phyloP scores from a whole-genome alignment of 495 filamentous ascomycete species.

The Polyplosphaeria fusca region DNA sequence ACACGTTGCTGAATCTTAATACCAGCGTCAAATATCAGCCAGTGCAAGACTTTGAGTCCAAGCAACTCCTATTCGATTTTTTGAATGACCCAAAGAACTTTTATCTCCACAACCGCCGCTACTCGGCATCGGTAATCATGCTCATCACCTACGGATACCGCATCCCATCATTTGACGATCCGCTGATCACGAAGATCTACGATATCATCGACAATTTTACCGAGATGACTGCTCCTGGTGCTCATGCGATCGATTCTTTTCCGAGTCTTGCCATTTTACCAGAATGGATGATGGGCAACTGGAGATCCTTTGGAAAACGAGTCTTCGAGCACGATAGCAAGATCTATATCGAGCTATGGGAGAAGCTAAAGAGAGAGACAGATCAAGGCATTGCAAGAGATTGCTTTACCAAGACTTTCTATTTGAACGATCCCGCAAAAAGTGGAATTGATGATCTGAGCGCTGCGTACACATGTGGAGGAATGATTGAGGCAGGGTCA shows the following conservation, averaged over 20 bases:
- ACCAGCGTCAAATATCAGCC: slow-evolving; percentile 32
- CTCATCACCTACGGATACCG: slow-evolving; percentile 34
- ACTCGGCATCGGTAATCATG: slow-evolving; percentile 37
- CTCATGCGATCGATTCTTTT: slow-evolving; percentile 30
- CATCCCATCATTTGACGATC: slow-evolving; percentile 28
- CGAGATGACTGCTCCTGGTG: slow-evolving; percentile 32
- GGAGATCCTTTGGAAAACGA: slow-evolving; percentile 28
- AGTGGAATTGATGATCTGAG: slow-evolving; percentile 34
- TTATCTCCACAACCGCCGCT: slow-evolving; percentile 31
- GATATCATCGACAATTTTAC: slow-evolving; percentile 30
- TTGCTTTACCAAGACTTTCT: slow-evolving; percentile 34
- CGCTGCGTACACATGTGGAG: slow-evolving; percentile 34
- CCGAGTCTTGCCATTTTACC: slow-evolving; percentile 28
- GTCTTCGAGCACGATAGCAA: slow-evolving; percentile 29
- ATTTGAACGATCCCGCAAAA: slow-evolving; percentile 30
- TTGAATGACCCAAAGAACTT: slow-evolving; percentile 33
- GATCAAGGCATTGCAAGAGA: slow-evolving; percentile 25
- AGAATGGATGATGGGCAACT: slow-evolving; percentile 30
- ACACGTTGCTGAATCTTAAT: slow-evolving; percentile 32
- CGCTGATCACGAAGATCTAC: slow-evolving; percentile 30
- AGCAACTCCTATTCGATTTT: slow-evolving; percentile 35
- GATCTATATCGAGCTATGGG: slow-evolving; percentile 31
- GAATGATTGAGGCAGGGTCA: slow-evolving; percentile 38
- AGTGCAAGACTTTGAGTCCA: slow-evolving; percentile 40
- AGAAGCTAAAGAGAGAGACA: slow-evolving; percentile 24